Conservation (phyloP, 2,329 filamentous ascomycete species). For the Pseudocercospora musae region DNA sequence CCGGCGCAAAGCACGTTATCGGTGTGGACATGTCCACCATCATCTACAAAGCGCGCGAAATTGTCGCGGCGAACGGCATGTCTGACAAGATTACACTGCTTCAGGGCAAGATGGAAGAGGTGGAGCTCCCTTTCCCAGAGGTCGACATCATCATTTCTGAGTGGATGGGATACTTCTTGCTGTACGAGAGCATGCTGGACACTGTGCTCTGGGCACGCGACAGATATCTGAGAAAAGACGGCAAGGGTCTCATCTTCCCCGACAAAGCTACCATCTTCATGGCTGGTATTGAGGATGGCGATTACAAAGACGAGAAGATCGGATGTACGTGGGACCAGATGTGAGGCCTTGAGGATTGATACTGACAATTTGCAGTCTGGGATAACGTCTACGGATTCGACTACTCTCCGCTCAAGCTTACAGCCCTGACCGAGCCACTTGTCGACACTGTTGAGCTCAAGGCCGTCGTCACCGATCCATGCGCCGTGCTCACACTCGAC, state of each 20-base stretch:
- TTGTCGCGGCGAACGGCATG: conserved; percentile 88
- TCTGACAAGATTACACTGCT: conserved; percentile 94
- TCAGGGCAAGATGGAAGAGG: conserved; percentile 99
- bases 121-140: conserved; percentile 85
- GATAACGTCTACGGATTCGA: conserved; percentile 99
- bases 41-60: conserved; percentile 96
- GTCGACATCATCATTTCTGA: conserved; percentile 99
- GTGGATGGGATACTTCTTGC: conserved; percentile 99
- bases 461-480: conserved; percentile 90
- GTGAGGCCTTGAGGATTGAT: conserved; percentile 4
- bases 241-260: conserved; percentile 79
- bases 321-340: conserved; percentile 66
- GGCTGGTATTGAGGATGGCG: conserved; percentile 95
- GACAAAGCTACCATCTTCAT: conserved; percentile 98
- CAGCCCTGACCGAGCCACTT: conserved; percentile 89
- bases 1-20: conserved; percentile 96
- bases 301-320: conserved; percentile 99
- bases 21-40: conserved; percentile 99
- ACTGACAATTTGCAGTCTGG: conserved; percentile 67
- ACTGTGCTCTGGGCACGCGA: conserved; percentile 96
- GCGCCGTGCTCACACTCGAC: conserved; percentile 79
- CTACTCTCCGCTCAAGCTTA: conserved; percentile 89
- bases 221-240: conserved; percentile 79
- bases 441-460: conserved; percentile 98
- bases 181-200: conserved; percentile 99